These are phyloP conservation scores for Sistotremastrum niveocremeum DNA, from an alignment of 768 basidiomycete species.

Conservation along the genomic window DNA sequence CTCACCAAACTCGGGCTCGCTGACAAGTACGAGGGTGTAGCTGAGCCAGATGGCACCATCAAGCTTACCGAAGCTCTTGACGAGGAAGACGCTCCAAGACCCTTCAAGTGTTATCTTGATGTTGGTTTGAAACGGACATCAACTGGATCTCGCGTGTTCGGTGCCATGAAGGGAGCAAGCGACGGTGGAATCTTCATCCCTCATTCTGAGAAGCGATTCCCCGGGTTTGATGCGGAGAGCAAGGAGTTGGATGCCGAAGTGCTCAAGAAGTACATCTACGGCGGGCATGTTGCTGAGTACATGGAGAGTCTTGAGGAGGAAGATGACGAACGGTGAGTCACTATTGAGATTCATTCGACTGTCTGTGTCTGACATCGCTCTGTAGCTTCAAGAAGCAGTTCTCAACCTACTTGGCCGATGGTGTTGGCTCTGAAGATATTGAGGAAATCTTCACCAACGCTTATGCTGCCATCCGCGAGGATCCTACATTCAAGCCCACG, in stretches of 20 bases:
- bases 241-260: constrained; percentile 91
- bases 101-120: constrained; percentile 99
- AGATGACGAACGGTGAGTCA: constrained; percentile 81
- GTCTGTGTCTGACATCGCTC: constrained; percentile 4
- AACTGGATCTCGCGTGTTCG: constrained; percentile 94
- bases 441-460: constrained; percentile 92
- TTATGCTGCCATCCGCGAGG: constrained; percentile 91
- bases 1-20: constrained; percentile 90
- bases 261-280: constrained; percentile 94
- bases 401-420: constrained; percentile 88
- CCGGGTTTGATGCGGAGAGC: constrained; percentile 85
- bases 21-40: constrained; percentile 93
- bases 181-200: constrained; percentile 98
- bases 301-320: constrained; percentile 99
- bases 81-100: constrained; percentile 86
- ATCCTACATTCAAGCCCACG: constrained; percentile 79
- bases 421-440: constrained; percentile 89
- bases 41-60: constrained; percentile 82
- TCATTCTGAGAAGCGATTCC: constrained; percentile 96
- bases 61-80: constrained; percentile 74
- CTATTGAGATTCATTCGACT: not conserved
- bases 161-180: constrained; percentile 95
- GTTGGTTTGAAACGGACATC: constrained; percentile 97
- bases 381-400: constrained; percentile 95
- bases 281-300: constrained; percentile 97